Evolutionary conservation across 2,329 filamentous ascomycete genomes (phyloP).

Genomic region (Ilyonectria mors-panacis): DNA sequence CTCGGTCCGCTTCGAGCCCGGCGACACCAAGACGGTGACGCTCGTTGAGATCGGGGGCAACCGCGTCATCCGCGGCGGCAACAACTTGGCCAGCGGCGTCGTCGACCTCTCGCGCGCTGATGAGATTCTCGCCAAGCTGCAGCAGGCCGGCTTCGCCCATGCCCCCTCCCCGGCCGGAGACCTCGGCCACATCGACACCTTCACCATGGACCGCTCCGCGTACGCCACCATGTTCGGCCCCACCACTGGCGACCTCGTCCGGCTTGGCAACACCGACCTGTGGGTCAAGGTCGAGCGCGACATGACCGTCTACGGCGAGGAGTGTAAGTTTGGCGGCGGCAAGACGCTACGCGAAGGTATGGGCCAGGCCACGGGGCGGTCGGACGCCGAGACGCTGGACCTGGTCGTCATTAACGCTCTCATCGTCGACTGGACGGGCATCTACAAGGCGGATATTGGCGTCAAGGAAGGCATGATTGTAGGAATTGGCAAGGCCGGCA

Average conservation of each 20-base stretch:
- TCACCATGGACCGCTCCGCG: conserved; percentile 81
- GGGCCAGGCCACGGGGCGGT: conserved; percentile 88
- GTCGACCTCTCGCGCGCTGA: conserved; percentile 76
- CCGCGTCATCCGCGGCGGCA: conserved; percentile 87
- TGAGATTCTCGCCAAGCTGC: conserved; percentile 77
- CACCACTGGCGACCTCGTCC: conserved; percentile 87
- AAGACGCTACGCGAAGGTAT: conserved; percentile 96
- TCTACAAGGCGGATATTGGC: conserved; percentile 97
- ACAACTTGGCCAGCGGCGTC: conserved; percentile 80
- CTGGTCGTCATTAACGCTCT: conserved; percentile 91
- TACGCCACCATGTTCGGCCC: conserved; percentile 95
- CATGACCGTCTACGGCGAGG: conserved; percentile 87
- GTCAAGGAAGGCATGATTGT: conserved; percentile 90
- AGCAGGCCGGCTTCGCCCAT: conserved; percentile 84
- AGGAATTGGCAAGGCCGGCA: conserved; percentile 94
- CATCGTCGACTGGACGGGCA: conserved; percentile 91
- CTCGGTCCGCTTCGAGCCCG: conserved; percentile 93
- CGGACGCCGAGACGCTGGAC: conserved; percentile 82
- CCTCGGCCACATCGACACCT: conserved; percentile 70
- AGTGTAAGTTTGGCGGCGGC: conserved; percentile 95
- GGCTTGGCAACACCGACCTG: conserved; percentile 86
- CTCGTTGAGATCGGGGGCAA: conserved; percentile 90
- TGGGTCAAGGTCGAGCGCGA: conserved; percentile 95
- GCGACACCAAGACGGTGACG: conserved; percentile 90
- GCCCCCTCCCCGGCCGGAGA: conserved; percentile 73